These are phyloP conservation scores for Paracoccidioides brasiliensis DNA, from an alignment of 2,329 filamentous ascomycete genomes.

Conservation along the genomic window DNA sequence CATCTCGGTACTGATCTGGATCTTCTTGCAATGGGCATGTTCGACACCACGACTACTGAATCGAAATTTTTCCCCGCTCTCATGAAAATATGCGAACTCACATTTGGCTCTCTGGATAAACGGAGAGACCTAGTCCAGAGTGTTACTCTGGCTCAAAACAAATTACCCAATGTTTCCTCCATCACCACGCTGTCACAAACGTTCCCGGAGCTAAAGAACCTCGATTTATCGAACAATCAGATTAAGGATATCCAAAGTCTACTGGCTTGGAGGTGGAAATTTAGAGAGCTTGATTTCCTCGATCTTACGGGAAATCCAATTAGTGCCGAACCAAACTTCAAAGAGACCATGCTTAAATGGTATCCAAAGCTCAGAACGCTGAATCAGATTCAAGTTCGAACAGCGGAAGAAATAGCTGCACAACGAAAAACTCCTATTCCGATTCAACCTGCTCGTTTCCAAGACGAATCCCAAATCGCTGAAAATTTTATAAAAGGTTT, in stretches of 20 bases:
- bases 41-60: constrained; percentile 55
- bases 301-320: constrained; percentile 68
- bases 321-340: constrained; percentile 47
- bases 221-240: constrained; percentile 77
- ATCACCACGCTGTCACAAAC: constrained; percentile 65
- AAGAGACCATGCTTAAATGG: constrained; percentile 60
- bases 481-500: constrained; percentile 65
- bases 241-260: constrained; percentile 56
- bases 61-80: constrained; percentile 85
- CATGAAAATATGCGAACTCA: constrained; percentile 70
- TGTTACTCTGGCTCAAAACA: constrained; percentile 70
- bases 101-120: constrained; percentile 58
- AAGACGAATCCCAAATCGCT: constrained; percentile 60
- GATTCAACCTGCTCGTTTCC: constrained; percentile 53
- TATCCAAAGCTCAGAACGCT: constrained; percentile 69
- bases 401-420: constrained; percentile 51
- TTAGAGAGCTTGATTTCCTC: constrained; percentile 66
- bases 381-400: constrained; percentile 62
- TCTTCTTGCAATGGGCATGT: constrained; percentile 62
- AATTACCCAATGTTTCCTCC: constrained; percentile 55
- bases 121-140: constrained; percentile 69
- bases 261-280: constrained; percentile 64
- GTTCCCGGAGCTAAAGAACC: constrained; percentile 73
- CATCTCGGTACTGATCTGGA: constrained; percentile 58
- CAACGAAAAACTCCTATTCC: constrained; percentile 46